Evolutionary conservation across 352 stramenopile genomes (phyloP), one percentile per base, ranked within the genome.

Genomic region (Phytopythium montanum): DNA sequence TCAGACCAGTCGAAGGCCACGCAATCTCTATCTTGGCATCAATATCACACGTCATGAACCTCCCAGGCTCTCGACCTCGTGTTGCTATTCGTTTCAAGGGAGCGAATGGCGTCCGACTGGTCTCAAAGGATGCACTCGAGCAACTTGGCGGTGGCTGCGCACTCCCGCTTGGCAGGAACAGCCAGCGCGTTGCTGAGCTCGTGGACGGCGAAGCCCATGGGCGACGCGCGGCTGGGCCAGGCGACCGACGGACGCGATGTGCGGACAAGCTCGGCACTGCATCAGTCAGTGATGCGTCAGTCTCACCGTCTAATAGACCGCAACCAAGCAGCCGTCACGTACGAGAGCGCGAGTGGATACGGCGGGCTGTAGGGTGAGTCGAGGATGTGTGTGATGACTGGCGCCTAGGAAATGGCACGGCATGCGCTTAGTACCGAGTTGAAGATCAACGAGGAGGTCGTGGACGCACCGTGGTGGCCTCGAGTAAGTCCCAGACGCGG

Each of bases 401-500:
- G 63, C 8, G 56, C 65, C 64, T 85, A 51, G 3, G 9, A n/a
- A 10, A 5, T 33, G 42, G 10, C 41, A 7, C 4, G 9, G 8
- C 14, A 34, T 23, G 13, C 5, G 28, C 9, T 57, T 12, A 29
- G 26, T 13, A 50, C 25, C 18, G 3, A 39, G 58, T 26, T 28
- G 36, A 49, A 44, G 10, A 18, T 21, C 34, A 25, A 14, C 29
- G n/a, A n/a, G 7, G 1, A 6, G 19, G 49, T 10, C 16, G 25
- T 19, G 19, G 10, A 49, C 66, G 45, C 67, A 85, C 74, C 50
- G 69, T 75, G 29, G 65, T 70, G n/a, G 66, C 68, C 13, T 73
- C 64, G n/a, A 75, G 54, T 6, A 88, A 50, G 31, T 91, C 81
- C 79, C 76, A 91, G 8, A 80, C 65, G 1, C 79, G 63, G 21